These are phyloP conservation scores for Blastomyces percursus DNA, from an alignment of 2,329 filamentous ascomycete species.

Conservation along the genomic window DNA sequence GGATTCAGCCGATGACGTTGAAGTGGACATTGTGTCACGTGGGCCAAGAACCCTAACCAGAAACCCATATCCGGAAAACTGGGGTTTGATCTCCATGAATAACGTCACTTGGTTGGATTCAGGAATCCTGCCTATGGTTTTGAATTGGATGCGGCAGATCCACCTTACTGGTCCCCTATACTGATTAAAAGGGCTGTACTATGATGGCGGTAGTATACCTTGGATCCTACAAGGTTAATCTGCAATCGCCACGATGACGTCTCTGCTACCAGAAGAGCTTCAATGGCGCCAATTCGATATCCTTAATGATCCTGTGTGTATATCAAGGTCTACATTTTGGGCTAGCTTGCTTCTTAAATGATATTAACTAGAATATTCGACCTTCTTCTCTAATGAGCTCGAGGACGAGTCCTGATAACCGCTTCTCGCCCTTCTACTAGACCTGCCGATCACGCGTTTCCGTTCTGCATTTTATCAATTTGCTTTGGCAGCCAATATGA, in stretches of 20 bases:
- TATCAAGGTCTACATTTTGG: neutral
- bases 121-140: neutral
- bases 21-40: neutral
- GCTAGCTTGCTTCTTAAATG: neutral
- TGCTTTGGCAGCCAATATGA: neutral
- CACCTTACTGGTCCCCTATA: neutral
- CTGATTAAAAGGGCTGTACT: neutral
- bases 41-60: neutral
- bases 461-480: neutral
- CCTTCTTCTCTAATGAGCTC: neutral
- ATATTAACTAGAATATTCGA: neutral
- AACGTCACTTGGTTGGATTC: neutral
- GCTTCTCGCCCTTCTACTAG: neutral
- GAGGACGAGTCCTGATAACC: neutral
- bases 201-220: neutral
- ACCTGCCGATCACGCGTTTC: neutral
- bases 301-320: neutral
- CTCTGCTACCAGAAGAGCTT: neutral
- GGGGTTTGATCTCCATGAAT: neutral
- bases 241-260: constrained; percentile 5
- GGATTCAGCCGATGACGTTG: neutral
- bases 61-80: neutral
- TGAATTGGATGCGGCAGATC: neutral
- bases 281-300: neutral
- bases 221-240: neutral